phyloP scores from a whole-genome alignment of 164 flowering plant genomes.

The Brasenia schreberi region DNA sequence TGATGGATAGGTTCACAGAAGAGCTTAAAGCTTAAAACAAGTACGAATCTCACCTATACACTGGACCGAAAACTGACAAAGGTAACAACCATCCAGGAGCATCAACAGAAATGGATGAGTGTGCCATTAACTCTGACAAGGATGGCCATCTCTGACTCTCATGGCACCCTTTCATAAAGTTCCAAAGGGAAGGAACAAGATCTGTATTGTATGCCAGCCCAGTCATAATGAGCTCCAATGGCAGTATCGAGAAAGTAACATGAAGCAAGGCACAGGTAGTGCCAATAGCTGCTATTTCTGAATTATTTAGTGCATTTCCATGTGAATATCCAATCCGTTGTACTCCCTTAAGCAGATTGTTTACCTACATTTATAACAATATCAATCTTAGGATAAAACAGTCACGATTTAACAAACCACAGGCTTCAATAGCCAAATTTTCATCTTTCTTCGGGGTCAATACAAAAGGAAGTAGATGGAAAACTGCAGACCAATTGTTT shows the following conservation, averaged over 20 bases:
- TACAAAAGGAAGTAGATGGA: background rate
- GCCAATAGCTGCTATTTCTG: slow-evolving; percentile 63
- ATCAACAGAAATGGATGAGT: slow-evolving; percentile 34
- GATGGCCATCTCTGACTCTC: slow-evolving; percentile 63
- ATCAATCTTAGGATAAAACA: slow-evolving; percentile 2
- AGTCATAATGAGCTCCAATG: slow-evolving; percentile 70
- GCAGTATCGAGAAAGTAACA: slow-evolving; percentile 59
- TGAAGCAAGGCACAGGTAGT: slow-evolving; percentile 81
- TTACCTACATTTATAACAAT: slow-evolving; percentile 37
- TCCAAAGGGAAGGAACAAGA: slow-evolving; percentile 84
- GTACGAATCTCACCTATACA: slow-evolving; percentile 62
- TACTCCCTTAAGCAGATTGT: slow-evolving; percentile 41
- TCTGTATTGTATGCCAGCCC: slow-evolving; percentile 87
- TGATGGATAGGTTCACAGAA: background rate
- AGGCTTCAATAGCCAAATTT: background rate
- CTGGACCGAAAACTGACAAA: slow-evolving; percentile 87
- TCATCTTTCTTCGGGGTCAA: background rate
- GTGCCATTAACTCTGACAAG: slow-evolving; percentile 40
- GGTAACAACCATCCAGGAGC: slow-evolving; percentile 91
- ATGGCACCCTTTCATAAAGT: slow-evolving; percentile 82
- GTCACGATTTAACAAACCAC: background rate
- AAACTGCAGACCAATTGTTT: slow-evolving; percentile 53
- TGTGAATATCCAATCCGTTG: slow-evolving; percentile 10
- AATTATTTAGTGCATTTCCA: slow-evolving; percentile 25
- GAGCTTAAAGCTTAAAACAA: background rate